A percentile compares a stretch with the other conserved stretches of the same genome.
These are phyloP conservation scores for Cytospora piceae DNA, from an alignment of 2,329 filamentous ascomycete genomes.

Conservation along the genomic window DNA sequence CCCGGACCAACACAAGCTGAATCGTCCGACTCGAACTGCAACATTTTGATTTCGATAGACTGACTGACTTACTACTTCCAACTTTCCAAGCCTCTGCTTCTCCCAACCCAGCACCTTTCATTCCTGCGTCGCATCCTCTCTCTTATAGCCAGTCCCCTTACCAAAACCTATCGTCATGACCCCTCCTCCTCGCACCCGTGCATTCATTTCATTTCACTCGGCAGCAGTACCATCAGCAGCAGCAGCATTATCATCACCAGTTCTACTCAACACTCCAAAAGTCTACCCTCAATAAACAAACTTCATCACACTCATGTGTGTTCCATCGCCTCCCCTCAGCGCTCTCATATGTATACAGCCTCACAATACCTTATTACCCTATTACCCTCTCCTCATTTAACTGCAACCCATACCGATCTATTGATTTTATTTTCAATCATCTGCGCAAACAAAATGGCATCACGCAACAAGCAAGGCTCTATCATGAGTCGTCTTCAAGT, in stretches of 20 bases:
- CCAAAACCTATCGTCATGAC: slow-evolving; percentile 1
- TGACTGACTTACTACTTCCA: not conserved
- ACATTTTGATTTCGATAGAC: not conserved
- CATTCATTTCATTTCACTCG: not conserved
- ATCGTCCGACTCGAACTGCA: not conserved
- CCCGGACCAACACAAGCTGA: slow-evolving; percentile 1
- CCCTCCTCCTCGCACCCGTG: not conserved
- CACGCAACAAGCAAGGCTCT: slow-evolving; percentile 2
- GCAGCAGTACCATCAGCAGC: not conserved
- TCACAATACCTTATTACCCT: not conserved
- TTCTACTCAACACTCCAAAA: not conserved
- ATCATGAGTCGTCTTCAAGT: not conserved
- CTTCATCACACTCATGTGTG: not conserved
- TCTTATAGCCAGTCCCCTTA: slow-evolving; percentile 3
- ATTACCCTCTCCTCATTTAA: not conserved
- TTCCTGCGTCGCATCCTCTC: slow-evolving; percentile 4
- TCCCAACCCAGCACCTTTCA: not conserved
- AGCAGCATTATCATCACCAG: not conserved
- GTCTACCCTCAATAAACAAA: not conserved
- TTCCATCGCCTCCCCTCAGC: not conserved
- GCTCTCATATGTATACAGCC: not conserved
- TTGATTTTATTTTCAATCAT: not conserved
- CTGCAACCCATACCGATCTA: not conserved
- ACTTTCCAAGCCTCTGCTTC: slow-evolving; percentile 3
- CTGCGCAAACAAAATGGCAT: not conserved